Base-by-base conservation (phyloP, 1,284 basidiomycete genomes). In the Pseudozyma pruni region DNA sequence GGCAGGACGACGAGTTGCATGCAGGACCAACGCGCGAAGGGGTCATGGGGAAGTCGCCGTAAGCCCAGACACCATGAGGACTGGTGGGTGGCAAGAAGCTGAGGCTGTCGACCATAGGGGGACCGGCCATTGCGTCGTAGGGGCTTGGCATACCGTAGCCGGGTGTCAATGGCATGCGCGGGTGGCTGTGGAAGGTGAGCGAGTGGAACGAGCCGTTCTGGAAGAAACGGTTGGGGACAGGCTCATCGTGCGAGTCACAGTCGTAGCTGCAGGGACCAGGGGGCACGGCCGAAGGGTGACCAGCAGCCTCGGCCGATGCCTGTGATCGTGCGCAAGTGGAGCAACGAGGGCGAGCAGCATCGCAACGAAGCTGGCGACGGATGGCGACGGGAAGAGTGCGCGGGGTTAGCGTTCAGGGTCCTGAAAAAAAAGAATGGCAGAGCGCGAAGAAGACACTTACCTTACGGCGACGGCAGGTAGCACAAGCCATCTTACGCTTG, bases 401-500 rank as follows among this genome's bases (percentile, higher is more conserved):
- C 7, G n/a, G 20, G 49, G 51, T 58, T 41, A 66, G 56, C 31
- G 44, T 14, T 45, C 61, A 53, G 39, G 45, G 39, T 47, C 48
- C 38, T 38, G 3, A 27, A 9, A 17, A 10, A 4, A 3, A n/a
- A 42, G 29, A n/a, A 17, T 17, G 3, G 40, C 5, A 17, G 7
- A 27, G 16, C n/a, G 19, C 23, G 9, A 34, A 19, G 23, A 14
- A 25, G 38, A 41, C 11, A 39, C 61, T 60, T 52, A 71, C 68
- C 54, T 71, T 71, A 43, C 68, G 68, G 19, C 68, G 61, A 41
- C 68, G 61, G 54, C 68, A 71, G 39, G 68, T 71, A 34, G 68
- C 68, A 39, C 68, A 71, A 35, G 68, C 68, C 68, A 71, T 71
- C 57, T 71, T 71, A 19, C 68, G 61, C 57, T 71, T 71, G 29